Base-by-base conservation (phyloP, 2,329 filamentous ascomycete species). In the Botrytis fabae region DNA sequence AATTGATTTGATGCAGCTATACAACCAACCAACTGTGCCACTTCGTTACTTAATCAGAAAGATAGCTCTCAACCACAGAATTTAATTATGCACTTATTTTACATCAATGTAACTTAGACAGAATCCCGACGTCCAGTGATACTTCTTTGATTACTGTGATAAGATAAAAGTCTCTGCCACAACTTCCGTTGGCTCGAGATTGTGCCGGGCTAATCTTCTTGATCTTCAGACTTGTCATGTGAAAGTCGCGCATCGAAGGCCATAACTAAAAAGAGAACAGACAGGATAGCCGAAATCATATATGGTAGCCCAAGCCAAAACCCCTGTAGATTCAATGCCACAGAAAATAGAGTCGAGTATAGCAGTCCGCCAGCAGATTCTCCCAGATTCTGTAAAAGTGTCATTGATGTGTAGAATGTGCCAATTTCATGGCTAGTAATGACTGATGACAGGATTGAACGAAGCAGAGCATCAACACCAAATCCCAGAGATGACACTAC, bases 381-480 rank as follows among this genome's bases (percentile, higher is more conserved):
- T 20, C 62, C 35, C 18, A 64, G 9, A 46, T 64, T 64, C 35
- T 64, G 62, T n/a, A 64, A 22, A 12, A 64, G 35, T 25, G 62
- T 64, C 62, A 64, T 64, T n/a, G 62, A 35, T n/a, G 62, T 64
- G 62, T 64, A 64, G 35, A 42, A 64, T 18, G 42, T 42, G 42
- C 62, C 40, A n/a, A 64, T 42, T 64, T 64, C 62, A 28, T n/a
- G 18, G 10, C 10, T 28, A 42, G 62, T 25, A 7, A 64, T 46
- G 38, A 64, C 35, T 46, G 62, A 64, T 38, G 35, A 46, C 40
- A 64, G n/a, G 22, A 64, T 12, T 25, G 62, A 64, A 18, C 62
- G 62, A 22, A 64, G 40, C n/a, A 64, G 35, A 12, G 62, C 62
- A 46, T 64, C 62, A 46, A 25, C 42, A 42, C 62, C 62, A n/a